phyloP scores from a whole-genome alignment of 1,139 yeast genomes.

The Trichomonascaceae sp. region DNA sequence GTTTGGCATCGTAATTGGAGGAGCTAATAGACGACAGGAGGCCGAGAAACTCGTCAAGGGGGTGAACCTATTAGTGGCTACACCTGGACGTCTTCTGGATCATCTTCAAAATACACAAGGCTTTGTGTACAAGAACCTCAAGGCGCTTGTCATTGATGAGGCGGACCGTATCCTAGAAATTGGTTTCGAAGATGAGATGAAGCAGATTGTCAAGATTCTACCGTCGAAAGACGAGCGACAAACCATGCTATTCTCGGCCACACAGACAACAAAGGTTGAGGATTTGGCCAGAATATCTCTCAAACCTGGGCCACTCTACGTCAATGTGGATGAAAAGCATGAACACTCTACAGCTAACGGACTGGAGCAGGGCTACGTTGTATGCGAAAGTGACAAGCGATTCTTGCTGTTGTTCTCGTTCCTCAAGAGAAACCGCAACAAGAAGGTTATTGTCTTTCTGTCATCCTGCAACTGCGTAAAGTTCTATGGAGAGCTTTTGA shows the following conservation, averaged over 20 bases:
- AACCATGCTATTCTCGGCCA: slow-evolving; percentile 93
- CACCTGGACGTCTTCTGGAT: slow-evolving; percentile 94
- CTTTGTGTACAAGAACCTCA: slow-evolving; percentile 84
- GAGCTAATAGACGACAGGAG: slow-evolving; percentile 94
- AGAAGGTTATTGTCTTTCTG: slow-evolving; percentile 86
- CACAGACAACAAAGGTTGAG: slow-evolving; percentile 97
- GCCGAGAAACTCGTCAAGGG: slow-evolving; percentile 91
- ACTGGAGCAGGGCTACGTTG: slow-evolving; percentile 95
- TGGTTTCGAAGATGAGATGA: slow-evolving; percentile 98
- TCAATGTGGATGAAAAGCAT: slow-evolving; percentile 74
- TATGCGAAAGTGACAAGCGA: slow-evolving; percentile 90
- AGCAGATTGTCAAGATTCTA: slow-evolving; percentile 82
- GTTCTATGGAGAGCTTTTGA: slow-evolving; percentile 85
- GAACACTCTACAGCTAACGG: slow-evolving; percentile 91
- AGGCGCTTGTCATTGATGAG: slow-evolving; percentile 89
- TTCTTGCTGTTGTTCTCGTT: slow-evolving; percentile 83
- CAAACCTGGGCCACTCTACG: slow-evolving; percentile 89
- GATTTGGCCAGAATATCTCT: slow-evolving; percentile 94
- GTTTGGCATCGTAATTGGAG: slow-evolving; percentile 93
- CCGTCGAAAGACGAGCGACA: slow-evolving; percentile 85
- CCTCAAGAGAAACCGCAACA: slow-evolving; percentile 71
- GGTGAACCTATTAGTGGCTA: slow-evolving; percentile 84
- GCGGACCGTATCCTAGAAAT: slow-evolving; percentile 94
- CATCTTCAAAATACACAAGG: slow-evolving; percentile 94
- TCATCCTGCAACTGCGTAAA: slow-evolving; percentile 96